Base-by-base conservation (phyloP, 2,329 filamentous ascomycete species). In the Amauroascus verrucosus region DNA sequence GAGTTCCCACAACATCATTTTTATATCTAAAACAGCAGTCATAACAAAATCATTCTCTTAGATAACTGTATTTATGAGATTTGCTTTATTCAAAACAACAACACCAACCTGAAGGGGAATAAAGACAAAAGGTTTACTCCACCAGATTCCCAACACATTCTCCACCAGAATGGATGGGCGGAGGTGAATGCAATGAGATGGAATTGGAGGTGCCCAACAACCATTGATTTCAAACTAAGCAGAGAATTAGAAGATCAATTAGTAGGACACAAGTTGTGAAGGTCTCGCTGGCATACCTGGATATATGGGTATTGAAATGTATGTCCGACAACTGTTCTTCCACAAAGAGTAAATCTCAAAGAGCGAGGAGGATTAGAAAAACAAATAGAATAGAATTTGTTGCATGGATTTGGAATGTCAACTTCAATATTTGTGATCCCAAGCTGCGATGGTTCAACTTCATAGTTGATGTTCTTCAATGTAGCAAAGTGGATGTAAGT, bases 81-180 rank as follows among this genome's bases (percentile, higher is more conserved):
- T 26, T 43, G 35, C 35, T 44, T 44, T 51, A 40, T 40, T 43
- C 14, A 13, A 41, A 7, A 44, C 37, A 32, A 51, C 48, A 43
- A 51, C 48, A 35, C 48, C 48, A 43, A 51, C 28, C 6, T 51
- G 48, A 43, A 51, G 26, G 33, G 54, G 46, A 44, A 54, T 35
- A 51, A 48, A 54, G 44, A 14, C 14, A 48, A 54, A 54, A 24
- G 45, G 32, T 33, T 48, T 44, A 16, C 46, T 46, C 48, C 54
- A 56, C 51, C 56, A 56, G 28, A 58, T 45, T 44, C 56, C 56
- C 48, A 56, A n/a, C 14, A 53, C 48, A 56, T 58, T 54, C 50
- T 58, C 40, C 37, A 58, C 54, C 32, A 54, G 14, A 40, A 48
- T 41, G 28, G 33, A 28, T 30, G 18, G 40, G 16, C 35, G 24